Conservation (phyloP, 176 grass and related monocot species). For the Juncus effusus region DNA sequence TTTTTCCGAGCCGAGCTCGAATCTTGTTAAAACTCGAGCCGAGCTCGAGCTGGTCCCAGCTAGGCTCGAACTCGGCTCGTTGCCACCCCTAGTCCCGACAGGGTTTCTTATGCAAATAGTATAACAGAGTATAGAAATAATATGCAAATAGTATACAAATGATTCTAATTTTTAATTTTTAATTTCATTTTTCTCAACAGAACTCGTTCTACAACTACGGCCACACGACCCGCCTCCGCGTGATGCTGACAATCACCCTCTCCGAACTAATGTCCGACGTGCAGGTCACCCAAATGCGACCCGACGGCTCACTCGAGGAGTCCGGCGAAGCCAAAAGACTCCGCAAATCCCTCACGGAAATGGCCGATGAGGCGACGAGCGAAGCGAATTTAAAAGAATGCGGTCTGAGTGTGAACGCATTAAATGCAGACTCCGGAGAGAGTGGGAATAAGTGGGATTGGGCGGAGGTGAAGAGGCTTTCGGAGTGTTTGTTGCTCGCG, state of each 20-base stretch:
- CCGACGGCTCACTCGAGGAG: slow-evolving; percentile 92
- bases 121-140: too few species aligned
- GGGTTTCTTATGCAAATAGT: too few species aligned
- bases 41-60: too few species aligned
- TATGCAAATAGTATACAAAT: too few species aligned
- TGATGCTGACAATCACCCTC: slow-evolving; percentile 98
- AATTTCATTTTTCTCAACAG: slow-evolving; percentile 45
- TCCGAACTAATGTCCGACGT: slow-evolving; percentile 95
- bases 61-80: too few species aligned
- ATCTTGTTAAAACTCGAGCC: too few species aligned
- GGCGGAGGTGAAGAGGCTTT: slow-evolving; percentile 88
- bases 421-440: slow-evolving; percentile 52
- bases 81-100: too few species aligned
- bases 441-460: slow-evolving; percentile 85
- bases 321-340: slow-evolving; percentile 85
- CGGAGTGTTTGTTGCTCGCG: slow-evolving; percentile 78
- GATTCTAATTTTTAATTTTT: slow-evolving; percentile 30
- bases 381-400: slow-evolving; percentile 64
- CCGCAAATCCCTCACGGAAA: slow-evolving; percentile 84
- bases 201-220: slow-evolving; percentile 89
- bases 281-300: slow-evolving; percentile 96
- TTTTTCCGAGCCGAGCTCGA: too few species aligned
- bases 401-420: slow-evolving; percentile 59
- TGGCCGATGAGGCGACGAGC: slow-evolving; percentile 66
- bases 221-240: slow-evolving; percentile 85